Base-by-base conservation (phyloP, 257 asterid species). In the Solanum infundibuliforme region DNA sequence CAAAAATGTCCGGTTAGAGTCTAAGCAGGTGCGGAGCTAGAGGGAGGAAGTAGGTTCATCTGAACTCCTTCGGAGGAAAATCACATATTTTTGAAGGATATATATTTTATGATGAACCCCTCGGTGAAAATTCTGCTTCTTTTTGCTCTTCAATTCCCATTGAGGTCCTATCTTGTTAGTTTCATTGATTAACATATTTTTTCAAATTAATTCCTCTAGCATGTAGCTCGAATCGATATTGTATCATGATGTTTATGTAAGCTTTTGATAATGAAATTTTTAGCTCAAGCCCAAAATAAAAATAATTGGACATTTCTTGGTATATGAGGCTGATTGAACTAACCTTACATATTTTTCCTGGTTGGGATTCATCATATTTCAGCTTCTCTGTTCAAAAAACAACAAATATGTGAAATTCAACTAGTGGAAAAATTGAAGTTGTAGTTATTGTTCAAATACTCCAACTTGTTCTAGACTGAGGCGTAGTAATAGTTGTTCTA, bases 341-440 rank as follows among this genome's bases (percentile, higher is more conserved):
- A 29, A 90, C 92, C 92, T 88, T 21, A 89, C 90, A 85, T 82
- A 86, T 86, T 84, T 91, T 5, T 91, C 91, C 82, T 72, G 87
- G 46, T 41, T 87, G 79, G 29, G n/a, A 84, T 87, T 82, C 90
- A 91, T 87, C 84, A 41, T 84, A 74, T 88, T 27, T 29, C 41
- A 81, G 41, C 68, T 77, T 77, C 36, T 81, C 27, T 81, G 85
- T 46, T 81, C 18, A 14, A 81, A 34, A 35, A 8, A 77, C 8
- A 77, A 25, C 13, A 39, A 20, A 58, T 58, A 16, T 46, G 39
- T 46, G 5, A 27, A 27, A 46, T 14, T 79, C 38, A 14, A 81
- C 12, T 68, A 43, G 66, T 43, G 18, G 16, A 25, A 77, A 77
- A 5, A 7, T 79, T 25, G 85, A 79, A 58, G 66, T 20, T 58